Evolutionary conservation across 768 basidiomycete genomes (phyloP), one percentile per base, ranked within the genome.

Genomic region (Cyclocybe cylindracea): DNA sequence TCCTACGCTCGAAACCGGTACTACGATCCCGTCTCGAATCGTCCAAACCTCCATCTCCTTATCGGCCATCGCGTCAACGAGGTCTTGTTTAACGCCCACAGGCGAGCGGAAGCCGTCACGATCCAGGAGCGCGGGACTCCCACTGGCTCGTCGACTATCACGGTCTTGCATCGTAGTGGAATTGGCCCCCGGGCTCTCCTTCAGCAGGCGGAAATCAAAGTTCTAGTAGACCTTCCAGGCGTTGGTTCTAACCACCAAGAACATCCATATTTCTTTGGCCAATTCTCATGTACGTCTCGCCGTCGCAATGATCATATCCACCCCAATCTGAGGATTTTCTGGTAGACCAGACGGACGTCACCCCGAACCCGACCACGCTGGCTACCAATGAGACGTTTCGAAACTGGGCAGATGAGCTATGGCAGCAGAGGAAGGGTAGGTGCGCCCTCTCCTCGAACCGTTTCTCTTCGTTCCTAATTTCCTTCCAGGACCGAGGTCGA

Each of bases 161-260:
- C 50, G 3, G 37, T 58, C 16, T 43, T 56, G 31, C 54, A 56
- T 19, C 50, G 39, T n/a, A 54, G 56, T 16, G 56, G 56, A 7
- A 29, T 54, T 10, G 56, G 52, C 4, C 56, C 52, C 7, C 24
- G 33, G 9, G 19, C 38, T 3, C 52, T 54, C 18, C 48, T 57
- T 32, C 42, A 33, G n/a, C 43, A 51, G 11, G 44, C 44, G n/a
- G 49, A 43, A 2, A 54, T 54, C 16, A 44, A 44, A 2, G 52
- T 54, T 4, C 13, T 50, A 2, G 53, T 54, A 8, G 48, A 58
- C 33, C 56, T 58, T 36, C 48, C 56, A 19, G 52, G 48, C 11
- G 56, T 58, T 0, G 56, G 52, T n/a, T n/a, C n/a, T n/a, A n/a
- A n/a, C n/a, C n/a, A n/a, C n/a, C n/a, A n/a, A n/a, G n/a, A n/a